Base-by-base conservation (phyloP, 805 yeast genomes). In the Cyberlindnera meyerae region DNA sequence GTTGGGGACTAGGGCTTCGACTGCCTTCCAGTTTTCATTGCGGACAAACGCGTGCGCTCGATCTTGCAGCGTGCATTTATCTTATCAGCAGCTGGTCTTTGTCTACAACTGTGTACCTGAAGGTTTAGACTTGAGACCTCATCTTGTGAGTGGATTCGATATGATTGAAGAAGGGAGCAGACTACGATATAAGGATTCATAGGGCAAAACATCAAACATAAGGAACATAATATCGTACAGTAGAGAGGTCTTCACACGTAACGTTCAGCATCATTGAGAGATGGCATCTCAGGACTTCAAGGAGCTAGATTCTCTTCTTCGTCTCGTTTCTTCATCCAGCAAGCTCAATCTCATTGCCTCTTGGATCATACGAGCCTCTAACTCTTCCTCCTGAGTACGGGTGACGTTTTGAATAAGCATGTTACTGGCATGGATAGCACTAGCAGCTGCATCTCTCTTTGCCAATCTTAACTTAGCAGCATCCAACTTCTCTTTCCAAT, bases 391-490 rank as follows among this genome's bases (percentile, higher is more conserved):
- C 8, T 30, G 20, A n/a, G 33, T 12, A 6, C 34, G 33, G 16
- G 22, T 20, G 7, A 20, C 22, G 22, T 24, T 31, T 12, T 61
- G 66, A 12, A 81, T 66, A 22, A 87, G 55, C 50, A 86, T 71
- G 39, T 88, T 87, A 11, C 94, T 78, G 2, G 95, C 89, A 60
- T 90, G 97, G 27, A 90, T 75, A 1, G 96, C 96, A 24, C 86
- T 85, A 0, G 97, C 97, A 11, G 95, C 86, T 0, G 97, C 97
- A 0, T 96, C 80, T 51, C 87, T 73, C 40, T 95, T 73, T 0
- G 95, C 96, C 24, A 87, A 63, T 46, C 79, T 79, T 40, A 79
- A 71, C 34, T 89, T 73, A 5, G 96, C 95, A 34, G 75, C 69
- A 8, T 71, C 66, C 32, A 90, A 70, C 45, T 78, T 82, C 14